Percentiles rank a stretch among this genome's conserved stretches.
Evolutionary conservation across 2,329 filamentous ascomycete species (phyloP).

Genomic region (Colletotrichum shisoi): DNA sequence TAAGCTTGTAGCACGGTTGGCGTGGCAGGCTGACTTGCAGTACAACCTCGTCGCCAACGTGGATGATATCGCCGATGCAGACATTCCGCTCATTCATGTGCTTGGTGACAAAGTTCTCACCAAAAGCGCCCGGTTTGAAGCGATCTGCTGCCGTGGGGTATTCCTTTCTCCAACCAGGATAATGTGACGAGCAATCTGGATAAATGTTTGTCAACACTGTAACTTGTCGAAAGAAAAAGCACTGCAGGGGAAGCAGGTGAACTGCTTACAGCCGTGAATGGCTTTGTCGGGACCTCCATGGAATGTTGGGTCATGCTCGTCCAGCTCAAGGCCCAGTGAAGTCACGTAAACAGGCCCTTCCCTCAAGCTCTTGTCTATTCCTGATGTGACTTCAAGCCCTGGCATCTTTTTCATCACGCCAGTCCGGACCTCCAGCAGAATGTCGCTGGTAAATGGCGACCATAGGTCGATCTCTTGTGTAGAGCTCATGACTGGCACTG

Average conservation of each 20-base stretch:
- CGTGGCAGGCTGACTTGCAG: conserved; percentile 69
- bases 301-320: conserved; percentile 69
- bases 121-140: conserved; percentile 68
- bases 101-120: conserved; percentile 68
- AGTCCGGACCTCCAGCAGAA: conserved; percentile 64
- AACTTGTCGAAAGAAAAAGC: not conserved
- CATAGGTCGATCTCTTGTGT: conserved; percentile 49
- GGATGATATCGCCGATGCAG: conserved; percentile 69
- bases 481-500: conserved; percentile 30
- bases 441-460: conserved; percentile 57
- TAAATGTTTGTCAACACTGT: not conserved
- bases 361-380: conserved; percentile 63
- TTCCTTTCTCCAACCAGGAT: conserved; percentile 61
- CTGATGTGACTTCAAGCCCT: conserved; percentile 60
- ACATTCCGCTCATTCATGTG: conserved; percentile 70
- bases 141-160: conserved; percentile 59
- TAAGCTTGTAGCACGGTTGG: conserved; percentile 73
- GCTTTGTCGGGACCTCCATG: conserved; percentile 72
- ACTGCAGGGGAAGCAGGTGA: not conserved
- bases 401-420: conserved; percentile 64
- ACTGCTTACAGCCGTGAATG: conserved; percentile 61
- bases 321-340: conserved; percentile 61
- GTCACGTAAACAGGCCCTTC: conserved; percentile 56
- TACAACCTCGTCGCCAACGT: conserved; percentile 59
- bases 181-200: conserved; percentile 67